Percentiles rank a stretch among this genome's conserved stretches.
These are phyloP conservation scores for Puccinia horiana DNA, from an alignment of 1,284 basidiomycete species.

Conservation along the genomic window DNA sequence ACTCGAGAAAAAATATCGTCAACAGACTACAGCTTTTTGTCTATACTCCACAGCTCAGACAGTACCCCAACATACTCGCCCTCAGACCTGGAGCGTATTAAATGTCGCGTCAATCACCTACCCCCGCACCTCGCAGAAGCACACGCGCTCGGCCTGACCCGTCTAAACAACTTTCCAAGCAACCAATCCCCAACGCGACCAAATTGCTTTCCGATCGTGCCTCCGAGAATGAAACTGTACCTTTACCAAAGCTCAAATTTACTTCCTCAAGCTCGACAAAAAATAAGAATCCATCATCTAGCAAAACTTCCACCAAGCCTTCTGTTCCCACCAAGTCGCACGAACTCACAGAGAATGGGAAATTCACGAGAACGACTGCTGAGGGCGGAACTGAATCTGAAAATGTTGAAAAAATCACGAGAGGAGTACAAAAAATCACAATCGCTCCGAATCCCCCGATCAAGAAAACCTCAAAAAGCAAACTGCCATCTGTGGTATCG, in stretches of 20 bases:
- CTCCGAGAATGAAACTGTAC: not conserved
- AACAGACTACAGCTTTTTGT: not conserved
- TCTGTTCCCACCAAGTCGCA: not conserved
- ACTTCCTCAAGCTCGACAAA: not conserved
- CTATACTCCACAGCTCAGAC: not conserved
- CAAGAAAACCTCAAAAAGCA: not conserved
- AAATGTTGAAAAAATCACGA: constrained; percentile 8
- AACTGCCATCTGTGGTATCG: not conserved
- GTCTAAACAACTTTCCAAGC: constrained; percentile 1
- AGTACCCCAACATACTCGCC: not conserved
- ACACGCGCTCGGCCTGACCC: constrained; percentile 21
- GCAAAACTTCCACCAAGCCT: not conserved
- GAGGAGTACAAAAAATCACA: constrained; percentile 16
- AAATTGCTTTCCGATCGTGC: not conserved
- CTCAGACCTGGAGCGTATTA: not conserved
- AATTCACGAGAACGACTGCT: not conserved
- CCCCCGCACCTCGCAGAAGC: constrained; percentile 15
- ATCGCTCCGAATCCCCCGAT: not conserved
- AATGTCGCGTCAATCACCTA: constrained; percentile 8
- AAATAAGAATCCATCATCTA: not conserved
- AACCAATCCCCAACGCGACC: not conserved
- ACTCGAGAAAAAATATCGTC: no score
- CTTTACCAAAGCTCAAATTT: not conserved
- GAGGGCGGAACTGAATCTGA: not conserved
- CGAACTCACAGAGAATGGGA: not conserved